phyloP scores from a whole-genome alignment of 2,329 filamentous ascomycete genomes.

The Emmonsia crescens region DNA sequence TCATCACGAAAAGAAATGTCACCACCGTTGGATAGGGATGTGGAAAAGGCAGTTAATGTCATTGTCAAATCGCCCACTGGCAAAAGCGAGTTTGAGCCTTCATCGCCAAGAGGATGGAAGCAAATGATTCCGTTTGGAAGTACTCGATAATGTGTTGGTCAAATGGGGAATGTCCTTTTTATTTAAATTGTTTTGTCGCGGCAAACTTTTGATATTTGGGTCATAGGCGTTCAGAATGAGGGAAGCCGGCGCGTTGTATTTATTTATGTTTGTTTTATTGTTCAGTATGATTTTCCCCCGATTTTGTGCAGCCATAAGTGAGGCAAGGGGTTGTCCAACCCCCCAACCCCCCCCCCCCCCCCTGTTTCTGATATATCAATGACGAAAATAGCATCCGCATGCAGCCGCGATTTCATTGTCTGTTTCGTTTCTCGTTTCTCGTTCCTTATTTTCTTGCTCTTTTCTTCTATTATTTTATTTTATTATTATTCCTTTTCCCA shows the following conservation, averaged over 20 bases:
- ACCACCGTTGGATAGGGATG: background rate
- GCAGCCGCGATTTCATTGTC: background rate
- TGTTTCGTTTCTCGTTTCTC: background rate
- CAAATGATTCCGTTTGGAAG: background rate
- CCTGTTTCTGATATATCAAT: background rate
- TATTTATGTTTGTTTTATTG: background rate
- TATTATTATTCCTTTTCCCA: too few relatives aligned
- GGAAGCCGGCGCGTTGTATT: background rate
- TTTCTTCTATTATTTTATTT: background rate
- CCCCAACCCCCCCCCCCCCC: too few relatives aligned
- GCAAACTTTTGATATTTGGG: background rate
- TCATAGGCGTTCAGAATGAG: background rate
- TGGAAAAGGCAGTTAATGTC: constrained; percentile 2
- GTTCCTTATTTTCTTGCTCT: background rate
- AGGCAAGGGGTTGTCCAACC: background rate
- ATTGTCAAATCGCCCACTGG: background rate
- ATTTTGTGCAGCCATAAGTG: background rate
- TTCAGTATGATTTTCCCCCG: background rate
- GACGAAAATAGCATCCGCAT: background rate
- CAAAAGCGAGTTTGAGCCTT: constrained; percentile 1
- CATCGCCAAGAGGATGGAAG: background rate
- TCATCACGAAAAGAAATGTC: background rate
- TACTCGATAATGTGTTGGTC: background rate
- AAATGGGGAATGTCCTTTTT: background rate
- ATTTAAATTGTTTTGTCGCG: background rate